phyloP scores from a whole-genome alignment of 2,329 filamentous ascomycete species.

The Ambrosiella xylebori region DNA sequence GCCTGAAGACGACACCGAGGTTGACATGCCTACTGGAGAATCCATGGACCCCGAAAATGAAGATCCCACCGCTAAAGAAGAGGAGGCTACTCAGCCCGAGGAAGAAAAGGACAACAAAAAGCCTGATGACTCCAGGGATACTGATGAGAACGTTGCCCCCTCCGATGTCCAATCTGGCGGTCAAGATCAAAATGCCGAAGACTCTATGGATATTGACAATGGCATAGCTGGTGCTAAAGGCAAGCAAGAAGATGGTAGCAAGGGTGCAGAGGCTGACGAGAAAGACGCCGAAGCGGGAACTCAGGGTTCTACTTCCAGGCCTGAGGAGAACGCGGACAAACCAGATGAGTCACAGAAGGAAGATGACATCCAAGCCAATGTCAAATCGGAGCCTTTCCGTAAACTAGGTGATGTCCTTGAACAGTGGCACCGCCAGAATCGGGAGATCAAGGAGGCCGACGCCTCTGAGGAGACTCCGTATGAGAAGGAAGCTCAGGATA shows the following conservation, averaged over 20 bases:
- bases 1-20: slow-evolving; percentile 13
- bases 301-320: slow-evolving; percentile 37
- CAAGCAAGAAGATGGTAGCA: slow-evolving; percentile 48
- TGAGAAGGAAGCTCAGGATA: slow-evolving; percentile 31
- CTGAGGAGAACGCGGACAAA: slow-evolving; percentile 28
- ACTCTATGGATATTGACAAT: slow-evolving; percentile 44
- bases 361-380: slow-evolving; percentile 28
- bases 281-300: slow-evolving; percentile 46
- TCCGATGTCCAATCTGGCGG: slow-evolving; percentile 43
- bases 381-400: slow-evolving; percentile 59
- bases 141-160: slow-evolving; percentile 20
- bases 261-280: slow-evolving; percentile 47
- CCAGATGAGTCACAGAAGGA: slow-evolving; percentile 26
- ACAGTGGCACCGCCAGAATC: slow-evolving; percentile 77
- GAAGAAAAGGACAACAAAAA: slow-evolving; percentile 20
- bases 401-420: slow-evolving; percentile 87
- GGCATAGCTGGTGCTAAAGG: slow-evolving; percentile 41
- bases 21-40: slow-evolving; percentile 14
- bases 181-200: slow-evolving; percentile 34
- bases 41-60: slow-evolving; percentile 22
- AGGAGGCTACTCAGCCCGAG: slow-evolving; percentile 32
- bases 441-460: slow-evolving; percentile 49
- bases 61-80: slow-evolving; percentile 25
- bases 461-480: slow-evolving; percentile 25
- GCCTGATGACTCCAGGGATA: slow-evolving; percentile 8